Percentiles rank a stretch among this genome's conserved stretches.
Evolutionary conservation across 2,329 filamentous ascomycete genomes (phyloP).

Genomic region (Colletotrichum chlorophyti): DNA sequence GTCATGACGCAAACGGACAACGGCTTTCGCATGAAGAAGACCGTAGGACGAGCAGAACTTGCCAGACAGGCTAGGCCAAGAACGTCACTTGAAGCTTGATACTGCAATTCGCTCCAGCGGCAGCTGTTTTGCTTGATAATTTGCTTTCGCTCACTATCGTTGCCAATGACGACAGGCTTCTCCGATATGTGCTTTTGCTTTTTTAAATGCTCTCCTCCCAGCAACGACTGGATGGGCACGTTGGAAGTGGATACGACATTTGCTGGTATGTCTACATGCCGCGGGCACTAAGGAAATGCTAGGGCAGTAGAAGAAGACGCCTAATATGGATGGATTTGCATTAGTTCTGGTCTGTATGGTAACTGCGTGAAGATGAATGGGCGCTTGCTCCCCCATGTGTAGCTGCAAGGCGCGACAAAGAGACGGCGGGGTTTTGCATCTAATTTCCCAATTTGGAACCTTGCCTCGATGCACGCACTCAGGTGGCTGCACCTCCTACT

Average conservation of each 20-base stretch:
- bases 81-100: too few relatives aligned
- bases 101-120: too few relatives aligned
- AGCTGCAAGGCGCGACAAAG: slow-evolving; percentile 2
- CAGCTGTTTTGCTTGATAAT: too few relatives aligned
- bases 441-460: too few relatives aligned
- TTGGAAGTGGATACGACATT: background rate
- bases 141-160: too few relatives aligned
- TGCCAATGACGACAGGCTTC: too few relatives aligned
- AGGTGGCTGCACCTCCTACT: slow-evolving; percentile 12
- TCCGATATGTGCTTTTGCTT: too few relatives aligned
- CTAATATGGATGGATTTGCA: slow-evolving; percentile 1
- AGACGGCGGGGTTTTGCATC: slow-evolving; percentile 14
- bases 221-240: background rate
- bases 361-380: background rate
- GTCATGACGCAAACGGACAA: background rate
- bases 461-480: background rate
- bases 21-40: background rate
- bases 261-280: background rate
- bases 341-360: too few relatives aligned
- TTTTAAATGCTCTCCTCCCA: background rate
- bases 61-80: background rate
- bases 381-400: background rate
- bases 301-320: background rate
- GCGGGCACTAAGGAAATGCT: background rate
- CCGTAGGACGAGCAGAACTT: background rate